Evolutionary conservation across 345 rosid genomes (phyloP).

Genomic region (Sonneratia caseolaris): DNA sequence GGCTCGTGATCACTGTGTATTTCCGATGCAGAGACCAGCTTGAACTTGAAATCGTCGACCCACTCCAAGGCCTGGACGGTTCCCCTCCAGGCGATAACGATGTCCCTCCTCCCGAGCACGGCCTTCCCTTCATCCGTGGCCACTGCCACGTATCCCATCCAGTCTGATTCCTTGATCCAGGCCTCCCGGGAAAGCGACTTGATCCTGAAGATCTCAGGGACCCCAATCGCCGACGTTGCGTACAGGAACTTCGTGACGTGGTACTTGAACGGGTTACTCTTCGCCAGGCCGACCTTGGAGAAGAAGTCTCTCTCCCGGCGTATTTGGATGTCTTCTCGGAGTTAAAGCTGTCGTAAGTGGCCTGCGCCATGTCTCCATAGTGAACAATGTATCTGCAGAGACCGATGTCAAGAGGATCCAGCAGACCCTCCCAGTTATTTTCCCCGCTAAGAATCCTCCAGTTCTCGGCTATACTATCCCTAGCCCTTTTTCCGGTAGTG

Average conservation of each 20-base stretch:
- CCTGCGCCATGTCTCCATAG: conserved; percentile 83
- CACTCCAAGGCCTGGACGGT: conserved; percentile 58
- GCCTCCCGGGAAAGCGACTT: conserved; percentile 60
- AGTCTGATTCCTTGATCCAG: conserved; percentile 75
- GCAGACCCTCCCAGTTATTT: conserved; percentile 42
- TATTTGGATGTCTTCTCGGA: conserved; percentile 40
- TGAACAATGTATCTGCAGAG: conserved; percentile 60
- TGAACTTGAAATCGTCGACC: conserved; percentile 48
- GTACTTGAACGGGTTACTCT: conserved; percentile 52
- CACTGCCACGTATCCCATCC: conserved; percentile 83
- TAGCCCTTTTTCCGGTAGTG: background rate
- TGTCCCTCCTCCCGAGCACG: conserved; percentile 65
- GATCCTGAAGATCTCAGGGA: conserved; percentile 57
- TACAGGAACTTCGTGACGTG: conserved; percentile 57
- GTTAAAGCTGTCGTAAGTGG: conserved; percentile 62
- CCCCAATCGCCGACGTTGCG: conserved; percentile 46
- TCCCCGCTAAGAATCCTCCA: conserved; percentile 68
- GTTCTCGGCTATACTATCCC: conserved; percentile 21
- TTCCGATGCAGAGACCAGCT: conserved; percentile 37
- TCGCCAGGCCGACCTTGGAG: conserved; percentile 39
- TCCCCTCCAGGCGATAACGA: conserved; percentile 84
- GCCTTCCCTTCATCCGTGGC: conserved; percentile 59
- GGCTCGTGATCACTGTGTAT: conserved; percentile 26
- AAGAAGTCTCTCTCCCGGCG: conserved; percentile 56
- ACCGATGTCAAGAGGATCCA: conserved; percentile 63